These are phyloP conservation scores for Monosporascus sp. DNA, from an alignment of 2,329 filamentous ascomycete genomes.

Conservation along the genomic window DNA sequence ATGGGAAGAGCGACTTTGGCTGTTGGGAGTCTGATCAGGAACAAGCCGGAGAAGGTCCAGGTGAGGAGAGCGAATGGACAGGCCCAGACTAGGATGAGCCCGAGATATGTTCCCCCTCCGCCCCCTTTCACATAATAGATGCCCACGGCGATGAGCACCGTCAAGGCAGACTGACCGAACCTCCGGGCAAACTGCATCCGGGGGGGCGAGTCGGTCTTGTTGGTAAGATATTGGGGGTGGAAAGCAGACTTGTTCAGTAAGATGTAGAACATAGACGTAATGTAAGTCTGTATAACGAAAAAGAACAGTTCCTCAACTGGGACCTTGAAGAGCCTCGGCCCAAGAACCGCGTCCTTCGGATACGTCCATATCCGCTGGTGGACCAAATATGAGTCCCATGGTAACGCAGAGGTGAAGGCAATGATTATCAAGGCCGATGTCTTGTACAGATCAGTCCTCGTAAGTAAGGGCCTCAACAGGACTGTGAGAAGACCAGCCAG, in stretches of 20 bases:
- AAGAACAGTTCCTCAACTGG: constrained; percentile 71
- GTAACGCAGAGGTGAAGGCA: constrained; percentile 62
- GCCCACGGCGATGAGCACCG: constrained; percentile 37
- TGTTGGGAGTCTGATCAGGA: constrained; percentile 55
- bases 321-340: constrained; percentile 57
- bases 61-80: constrained; percentile 59
- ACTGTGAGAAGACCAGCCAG: constrained; percentile 53
- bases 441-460: constrained; percentile 57
- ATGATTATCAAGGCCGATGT: constrained; percentile 54
- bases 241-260: constrained; percentile 61
- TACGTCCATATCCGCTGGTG: constrained; percentile 65
- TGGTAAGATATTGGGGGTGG: constrained; percentile 36
- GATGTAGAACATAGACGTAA: constrained; percentile 62
- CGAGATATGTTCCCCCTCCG: constrained; percentile 57
- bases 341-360: constrained; percentile 58
- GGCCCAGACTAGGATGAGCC: constrained; percentile 65
- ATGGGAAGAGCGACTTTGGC: constrained; percentile 56
- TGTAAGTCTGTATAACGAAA: constrained; percentile 72
- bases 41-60: constrained; percentile 58
- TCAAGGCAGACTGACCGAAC: constrained; percentile 45
- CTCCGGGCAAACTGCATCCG: constrained; percentile 26
- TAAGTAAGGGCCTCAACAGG: constrained; percentile 56
- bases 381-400: constrained; percentile 74
- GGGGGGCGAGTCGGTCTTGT: constrained; percentile 19
- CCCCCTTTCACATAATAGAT: constrained; percentile 38